Base-by-base conservation (phyloP, 2,329 filamentous ascomycete genomes). In the Scytalidium sp. region DNA sequence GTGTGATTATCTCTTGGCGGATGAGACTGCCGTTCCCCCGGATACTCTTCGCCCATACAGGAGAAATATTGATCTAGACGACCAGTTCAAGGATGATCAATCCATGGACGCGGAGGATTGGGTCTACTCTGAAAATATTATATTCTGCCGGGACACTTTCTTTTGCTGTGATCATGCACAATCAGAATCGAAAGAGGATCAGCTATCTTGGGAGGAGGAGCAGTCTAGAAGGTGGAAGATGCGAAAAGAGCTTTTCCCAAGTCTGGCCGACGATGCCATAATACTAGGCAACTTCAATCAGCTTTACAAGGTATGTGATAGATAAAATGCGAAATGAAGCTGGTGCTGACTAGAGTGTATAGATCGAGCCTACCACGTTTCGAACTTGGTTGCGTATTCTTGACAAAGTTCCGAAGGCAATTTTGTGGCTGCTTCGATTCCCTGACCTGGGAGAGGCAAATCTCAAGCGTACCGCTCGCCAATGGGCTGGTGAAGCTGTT, bases 221-320 rank as follows among this genome's bases (percentile, higher is more conserved):
- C 88, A 93, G 66, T 71, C 73, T 19, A 80, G 87, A 50, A 80
- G 94, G 55, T 97, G 94, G 93, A 78, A 81, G 57, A 96, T 97
- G 91, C 86, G 94, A 23, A 95, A 92, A 64, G 85, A 95, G 60
- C 71, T 99, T 36, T 99, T 99, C 62, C 94, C 94, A 0, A 76
- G 80, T 17, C 74, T 99, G 11, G 75, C 83, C 2, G 88, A 97
- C 61, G 86, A 96, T 65, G 81, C 84, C 19, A 84, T 99, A 60
- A 97, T 99, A 60, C 79, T 99, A 51, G 94, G 90, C 6, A 99
- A 99, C 69, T 99, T 99, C 71, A 99, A 99, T 65, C 94, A 99
- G 68, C 76, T 99, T 25, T 99, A 99, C 74, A 99, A 99, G 84
- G 92, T 94, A 75, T 56, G 75, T 61, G 23, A 50, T 13, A 3